phyloP scores from a whole-genome alignment of 2,329 filamentous ascomycete species.

The Aspergillus sp. region DNA sequence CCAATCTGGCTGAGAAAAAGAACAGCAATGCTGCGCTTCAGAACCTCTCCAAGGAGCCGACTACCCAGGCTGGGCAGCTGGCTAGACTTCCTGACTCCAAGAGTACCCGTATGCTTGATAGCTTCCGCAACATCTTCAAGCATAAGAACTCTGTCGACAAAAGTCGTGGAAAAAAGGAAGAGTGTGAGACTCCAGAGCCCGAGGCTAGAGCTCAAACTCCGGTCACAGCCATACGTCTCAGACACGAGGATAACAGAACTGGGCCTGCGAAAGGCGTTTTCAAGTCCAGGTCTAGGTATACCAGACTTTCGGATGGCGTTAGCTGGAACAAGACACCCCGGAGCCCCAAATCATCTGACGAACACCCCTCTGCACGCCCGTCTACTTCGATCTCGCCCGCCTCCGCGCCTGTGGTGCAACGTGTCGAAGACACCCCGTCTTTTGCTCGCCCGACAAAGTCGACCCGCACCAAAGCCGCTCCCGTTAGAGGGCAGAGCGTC shows the following conservation, averaged over 20 bases:
- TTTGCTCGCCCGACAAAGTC: constrained; percentile 18
- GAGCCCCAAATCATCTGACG: constrained; percentile 6
- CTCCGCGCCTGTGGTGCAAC: not conserved
- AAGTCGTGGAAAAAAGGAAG: constrained; percentile 3
- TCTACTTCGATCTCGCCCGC: not conserved
- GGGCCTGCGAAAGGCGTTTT: constrained; percentile 3
- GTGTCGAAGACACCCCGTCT: constrained; percentile 10
- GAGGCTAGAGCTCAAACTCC: constrained; percentile 1
- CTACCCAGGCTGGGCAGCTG: not conserved
- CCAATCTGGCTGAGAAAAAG: not conserved
- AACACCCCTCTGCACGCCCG: not conserved
- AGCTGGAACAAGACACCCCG: constrained; percentile 12
- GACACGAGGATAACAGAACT: constrained; percentile 1
- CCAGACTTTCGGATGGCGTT: constrained; percentile 8
- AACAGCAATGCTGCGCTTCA: constrained; percentile 6
- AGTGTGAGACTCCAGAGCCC: not conserved
- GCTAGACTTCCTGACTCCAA: constrained; percentile 10
- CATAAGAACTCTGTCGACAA: constrained; percentile 9
- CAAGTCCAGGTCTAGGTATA: constrained; percentile 6
- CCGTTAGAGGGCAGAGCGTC: not conserved
- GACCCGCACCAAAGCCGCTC: constrained; percentile 14
- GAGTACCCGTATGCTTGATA: constrained; percentile 14
- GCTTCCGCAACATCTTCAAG: constrained; percentile 21
- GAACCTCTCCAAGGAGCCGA: not conserved
- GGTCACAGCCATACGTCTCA: not conserved